Base-by-base conservation (phyloP, 768 basidiomycete species). In the Rhizopogon vesiculosus region DNA sequence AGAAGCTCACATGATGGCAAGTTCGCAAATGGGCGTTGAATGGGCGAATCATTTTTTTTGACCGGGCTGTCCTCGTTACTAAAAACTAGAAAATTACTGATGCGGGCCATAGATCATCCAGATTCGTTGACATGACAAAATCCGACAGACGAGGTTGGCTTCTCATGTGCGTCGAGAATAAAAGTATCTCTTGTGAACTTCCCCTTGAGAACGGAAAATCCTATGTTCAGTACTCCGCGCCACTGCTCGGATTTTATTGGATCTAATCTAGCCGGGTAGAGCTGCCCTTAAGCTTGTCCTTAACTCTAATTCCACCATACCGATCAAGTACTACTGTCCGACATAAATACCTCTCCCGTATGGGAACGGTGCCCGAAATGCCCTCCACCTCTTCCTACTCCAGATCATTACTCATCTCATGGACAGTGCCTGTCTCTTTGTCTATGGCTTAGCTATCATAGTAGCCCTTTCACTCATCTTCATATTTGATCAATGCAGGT, bases 281-380 rank as follows among this genome's bases (percentile, higher is more conserved):
- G 12, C 10, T 2, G 35, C 12, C n/a, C 12, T 13, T 38, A 55
- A 56, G 56, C 54, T 60, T 39, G 48, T 60, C 59, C 39, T 49
- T 59, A 69, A 70, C 65, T 69, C 65, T 69, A 68, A 61, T 59
- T 62, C 61, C 62, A 62, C 60, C 48, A 38, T 38, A 38, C 33
- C 64, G 55, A 56, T 66, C 53, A 25, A 25, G 25, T 25, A 25
- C 25, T 4, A 56, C 61, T 42, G 56, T 54, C 59, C 62, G 53
- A 67, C 68, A 71, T 69, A 69, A 69, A 69, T 69, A 69, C 69
- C 50, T 54, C 50, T 58, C 42, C 13, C 15, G 22, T 63, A 63
- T 64, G 63, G 53, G 54, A 39, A 41, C 54, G 42, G 56, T 44
- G 53, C 59, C 59, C 48, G 61, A 62, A 71, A 71, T 71, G 66